phyloP scores from a whole-genome alignment of 495 filamentous ascomycete species.

The Hyaloscypha hepaticicola region DNA sequence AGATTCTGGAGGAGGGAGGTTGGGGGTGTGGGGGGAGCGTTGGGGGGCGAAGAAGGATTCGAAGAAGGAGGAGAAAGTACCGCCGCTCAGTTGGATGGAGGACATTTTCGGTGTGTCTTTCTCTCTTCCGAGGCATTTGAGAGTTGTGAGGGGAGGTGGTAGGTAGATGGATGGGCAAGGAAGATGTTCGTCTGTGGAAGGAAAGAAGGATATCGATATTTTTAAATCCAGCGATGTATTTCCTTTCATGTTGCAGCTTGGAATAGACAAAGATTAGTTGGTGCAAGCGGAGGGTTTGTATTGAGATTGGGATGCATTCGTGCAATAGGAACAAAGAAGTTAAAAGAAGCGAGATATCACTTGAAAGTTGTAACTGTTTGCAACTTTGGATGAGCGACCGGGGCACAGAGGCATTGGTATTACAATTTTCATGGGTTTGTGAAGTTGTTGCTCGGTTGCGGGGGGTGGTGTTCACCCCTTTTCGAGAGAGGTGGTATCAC shows the following conservation, averaged over 20 bases:
- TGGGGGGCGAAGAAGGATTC: slow-evolving; percentile 14
- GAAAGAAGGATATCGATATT: slow-evolving; percentile 15
- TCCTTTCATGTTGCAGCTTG: slow-evolving; percentile 17
- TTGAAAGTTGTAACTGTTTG: slow-evolving; percentile 24
- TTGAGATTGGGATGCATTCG: slow-evolving; percentile 22
- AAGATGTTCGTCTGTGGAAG: slow-evolving; percentile 15
- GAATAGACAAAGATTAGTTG: slow-evolving; percentile 21
- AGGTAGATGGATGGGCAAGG: slow-evolving; percentile 18
- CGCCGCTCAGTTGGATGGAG: slow-evolving; percentile 16
- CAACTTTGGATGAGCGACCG: slow-evolving; percentile 23
- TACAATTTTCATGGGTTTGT: slow-evolving; percentile 25
- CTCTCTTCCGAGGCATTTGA: slow-evolving; percentile 17
- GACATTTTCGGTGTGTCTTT: slow-evolving; percentile 18
- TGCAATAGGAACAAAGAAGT: slow-evolving; percentile 26
- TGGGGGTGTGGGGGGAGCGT: not conserved
- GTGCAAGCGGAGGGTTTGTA: slow-evolving; percentile 21
- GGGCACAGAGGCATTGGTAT: slow-evolving; percentile 24
- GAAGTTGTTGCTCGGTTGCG: slow-evolving; percentile 20
- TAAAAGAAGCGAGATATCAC: slow-evolving; percentile 24
- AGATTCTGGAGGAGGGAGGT: slow-evolving; percentile 7
- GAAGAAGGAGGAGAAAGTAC: slow-evolving; percentile 17
- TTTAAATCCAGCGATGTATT: slow-evolving; percentile 18
- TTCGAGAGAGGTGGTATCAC: slow-evolving; percentile 23
- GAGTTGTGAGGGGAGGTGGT: slow-evolving; percentile 16
- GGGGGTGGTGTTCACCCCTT: slow-evolving; percentile 21